Conservation (phyloP, 768 basidiomycete species). For the Tylopilus rubrobrunneus region DNA sequence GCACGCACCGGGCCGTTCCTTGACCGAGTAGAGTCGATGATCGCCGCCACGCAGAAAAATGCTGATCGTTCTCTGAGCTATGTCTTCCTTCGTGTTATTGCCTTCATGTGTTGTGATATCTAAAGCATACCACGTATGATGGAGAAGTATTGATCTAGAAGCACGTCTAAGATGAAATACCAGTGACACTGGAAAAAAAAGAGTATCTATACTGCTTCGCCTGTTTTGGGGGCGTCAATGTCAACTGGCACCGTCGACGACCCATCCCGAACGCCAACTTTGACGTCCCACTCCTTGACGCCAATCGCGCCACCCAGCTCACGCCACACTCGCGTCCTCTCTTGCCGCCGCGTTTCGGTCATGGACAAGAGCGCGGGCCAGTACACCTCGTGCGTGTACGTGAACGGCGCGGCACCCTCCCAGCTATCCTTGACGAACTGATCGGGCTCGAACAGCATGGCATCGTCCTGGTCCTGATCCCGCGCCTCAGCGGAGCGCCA, state of each 20-base stretch:
- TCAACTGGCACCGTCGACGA: background rate
- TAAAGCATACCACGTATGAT: background rate
- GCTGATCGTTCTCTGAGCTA: no score
- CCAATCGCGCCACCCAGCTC: conserved; percentile 66
- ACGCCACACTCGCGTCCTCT: conserved; percentile 61
- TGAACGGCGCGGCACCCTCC: conserved; percentile 64
- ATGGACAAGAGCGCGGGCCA: conserved; percentile 63
- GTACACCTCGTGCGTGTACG: conserved; percentile 71
- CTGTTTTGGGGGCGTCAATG: background rate
- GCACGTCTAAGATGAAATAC: background rate
- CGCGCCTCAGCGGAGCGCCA: conserved; percentile 25
- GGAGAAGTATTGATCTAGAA: background rate
- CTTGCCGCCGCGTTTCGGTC: conserved; percentile 46
- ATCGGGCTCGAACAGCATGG: conserved; percentile 55
- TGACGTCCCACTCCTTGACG: conserved; percentile 77
- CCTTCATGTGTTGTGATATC: background rate
- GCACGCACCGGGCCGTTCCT: no score
- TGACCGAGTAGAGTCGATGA: no score
- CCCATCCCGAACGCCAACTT: conserved; percentile 32
- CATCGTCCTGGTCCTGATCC: conserved; percentile 14
- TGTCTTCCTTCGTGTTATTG: no score
- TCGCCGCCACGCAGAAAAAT: no score
- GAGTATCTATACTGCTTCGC: conserved; percentile 8
- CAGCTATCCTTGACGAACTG: conserved; percentile 70
- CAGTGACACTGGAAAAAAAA: background rate